Evolutionary conservation across 257 asterid genomes (phyloP).

Genomic region (Penstemon newberryi): DNA sequence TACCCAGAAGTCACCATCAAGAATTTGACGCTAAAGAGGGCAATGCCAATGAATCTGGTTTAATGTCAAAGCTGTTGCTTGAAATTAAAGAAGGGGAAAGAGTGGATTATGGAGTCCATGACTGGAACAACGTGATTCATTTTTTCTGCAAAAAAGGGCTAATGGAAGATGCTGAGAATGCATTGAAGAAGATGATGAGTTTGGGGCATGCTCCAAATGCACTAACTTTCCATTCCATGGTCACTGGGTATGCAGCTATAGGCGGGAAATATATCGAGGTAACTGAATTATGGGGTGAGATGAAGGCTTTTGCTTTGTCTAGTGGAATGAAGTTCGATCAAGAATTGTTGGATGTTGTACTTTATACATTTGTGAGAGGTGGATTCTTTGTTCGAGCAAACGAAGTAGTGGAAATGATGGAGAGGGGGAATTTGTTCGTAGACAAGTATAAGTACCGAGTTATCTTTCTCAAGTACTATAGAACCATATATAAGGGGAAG

Average conservation of each 20-base stretch:
- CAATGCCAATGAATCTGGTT: slow-evolving; percentile 36
- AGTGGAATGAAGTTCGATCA: slow-evolving; percentile 80
- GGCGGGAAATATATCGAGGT: slow-evolving; percentile 92
- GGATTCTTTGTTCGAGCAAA: slow-evolving; percentile 82
- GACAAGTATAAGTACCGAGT: slow-evolving; percentile 86
- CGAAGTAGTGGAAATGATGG: slow-evolving; percentile 83
- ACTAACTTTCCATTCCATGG: slow-evolving; percentile 89
- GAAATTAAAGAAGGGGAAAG: slow-evolving; percentile 77
- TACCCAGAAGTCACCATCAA: slow-evolving; percentile 50
- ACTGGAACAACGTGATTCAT: slow-evolving; percentile 88
- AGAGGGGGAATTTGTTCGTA: slow-evolving; percentile 64
- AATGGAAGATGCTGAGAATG: slow-evolving; percentile 92
- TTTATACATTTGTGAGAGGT: slow-evolving; percentile 84
- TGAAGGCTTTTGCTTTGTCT: slow-evolving; percentile 61
- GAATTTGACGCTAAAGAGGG: slow-evolving; percentile 31
- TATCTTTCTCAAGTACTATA: slow-evolving; percentile 81
- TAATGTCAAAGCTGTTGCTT: slow-evolving; percentile 71
- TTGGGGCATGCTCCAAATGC: slow-evolving; percentile 78
- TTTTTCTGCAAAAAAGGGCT: slow-evolving; percentile 88
- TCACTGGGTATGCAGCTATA: slow-evolving; percentile 77
- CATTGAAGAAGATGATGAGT: slow-evolving; percentile 82
- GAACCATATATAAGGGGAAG: slow-evolving; percentile 69
- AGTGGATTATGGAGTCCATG: slow-evolving; percentile 71
- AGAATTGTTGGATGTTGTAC: slow-evolving; percentile 83
- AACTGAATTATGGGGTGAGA: slow-evolving; percentile 89